Conservation (phyloP, 1,139 yeast species). For the Debaryomyces fabryi region DNA sequence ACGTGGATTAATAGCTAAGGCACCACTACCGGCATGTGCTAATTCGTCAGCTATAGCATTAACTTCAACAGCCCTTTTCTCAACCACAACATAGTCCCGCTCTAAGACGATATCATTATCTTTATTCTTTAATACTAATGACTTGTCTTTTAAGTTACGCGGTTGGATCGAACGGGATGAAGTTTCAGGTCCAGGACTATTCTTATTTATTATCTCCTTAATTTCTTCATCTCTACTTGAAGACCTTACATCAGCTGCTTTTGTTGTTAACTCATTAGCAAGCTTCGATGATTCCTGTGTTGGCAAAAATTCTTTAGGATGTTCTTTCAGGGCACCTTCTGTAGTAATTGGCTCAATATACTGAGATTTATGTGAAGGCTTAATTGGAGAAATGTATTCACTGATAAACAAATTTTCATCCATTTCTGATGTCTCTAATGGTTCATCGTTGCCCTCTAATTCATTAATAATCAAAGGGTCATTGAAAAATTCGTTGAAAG, state of each 20-base stretch:
- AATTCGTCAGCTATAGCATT: conserved; percentile 93
- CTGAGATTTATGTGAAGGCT: conserved; percentile 21
- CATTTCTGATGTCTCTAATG: conserved; percentile 68
- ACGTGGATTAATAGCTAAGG: conserved; percentile 42
- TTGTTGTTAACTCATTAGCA: conserved; percentile 9
- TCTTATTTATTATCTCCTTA: conserved; percentile 44
- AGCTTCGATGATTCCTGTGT: conserved; percentile 11
- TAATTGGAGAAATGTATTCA: conserved; percentile 63
- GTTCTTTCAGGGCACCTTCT: conserved; percentile 3
- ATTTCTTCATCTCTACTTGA: conserved; percentile 44
- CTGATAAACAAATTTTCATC: conserved; percentile 82
- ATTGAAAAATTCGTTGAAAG: conserved; percentile 82
- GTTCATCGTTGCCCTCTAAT: conserved; percentile 51
- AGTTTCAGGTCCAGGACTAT: conserved; percentile 46
- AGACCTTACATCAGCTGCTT: background rate
- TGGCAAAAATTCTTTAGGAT: conserved; percentile 16
- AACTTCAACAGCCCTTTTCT: conserved; percentile 91
- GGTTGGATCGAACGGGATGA: conserved; percentile 28
- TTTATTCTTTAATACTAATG: conserved; percentile 22
- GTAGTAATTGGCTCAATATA: conserved; percentile 19
- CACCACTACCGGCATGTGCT: conserved; percentile 67
- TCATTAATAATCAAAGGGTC: conserved; percentile 56
- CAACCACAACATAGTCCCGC: conserved; percentile 91
- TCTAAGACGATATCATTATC: conserved; percentile 56
- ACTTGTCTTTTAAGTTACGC: conserved; percentile 11